A percentile compares a stretch with the other conserved stretches of the same genome.
Conservation (phyloP, 2,329 filamentous ascomycete species). For the Biscogniauxia marginata region DNA sequence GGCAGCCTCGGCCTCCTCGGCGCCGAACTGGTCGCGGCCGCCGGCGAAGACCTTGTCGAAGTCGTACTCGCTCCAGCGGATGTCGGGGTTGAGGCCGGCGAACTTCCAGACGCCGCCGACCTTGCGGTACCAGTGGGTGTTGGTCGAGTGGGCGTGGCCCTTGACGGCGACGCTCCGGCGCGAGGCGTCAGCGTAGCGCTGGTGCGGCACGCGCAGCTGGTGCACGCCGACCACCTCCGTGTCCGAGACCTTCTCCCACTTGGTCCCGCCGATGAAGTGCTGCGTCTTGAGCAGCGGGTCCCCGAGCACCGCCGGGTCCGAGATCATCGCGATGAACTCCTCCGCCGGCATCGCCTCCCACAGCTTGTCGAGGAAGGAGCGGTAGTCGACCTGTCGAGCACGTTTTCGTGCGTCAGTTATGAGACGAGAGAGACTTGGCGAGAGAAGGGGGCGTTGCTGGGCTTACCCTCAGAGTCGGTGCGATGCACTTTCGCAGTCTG, state of each 20-base stretch:
- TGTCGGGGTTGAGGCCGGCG: slow-evolving; percentile 53
- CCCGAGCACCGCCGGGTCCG: slow-evolving; percentile 55
- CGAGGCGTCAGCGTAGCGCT: slow-evolving; percentile 55
- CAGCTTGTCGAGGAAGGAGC: slow-evolving; percentile 56
- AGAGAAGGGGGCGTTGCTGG: not conserved
- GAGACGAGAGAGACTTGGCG: not conserved
- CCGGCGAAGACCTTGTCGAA: slow-evolving; percentile 54
- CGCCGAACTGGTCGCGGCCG: slow-evolving; percentile 39
- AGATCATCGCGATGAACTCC: slow-evolving; percentile 62
- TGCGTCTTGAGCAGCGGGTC: slow-evolving; percentile 63
- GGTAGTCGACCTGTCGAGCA: slow-evolving; percentile 64
- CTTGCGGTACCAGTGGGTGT: slow-evolving; percentile 58
- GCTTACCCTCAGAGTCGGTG: slow-evolving; percentile 53
- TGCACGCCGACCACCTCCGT: slow-evolving; percentile 60
- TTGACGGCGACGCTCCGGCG: slow-evolving; percentile 51
- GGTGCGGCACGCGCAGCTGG: slow-evolving; percentile 61
- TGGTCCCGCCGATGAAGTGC: slow-evolving; percentile 60
- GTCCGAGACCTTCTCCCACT: slow-evolving; percentile 57
- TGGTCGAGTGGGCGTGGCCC: slow-evolving; percentile 59
- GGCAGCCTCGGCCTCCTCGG: slow-evolving; percentile 8
- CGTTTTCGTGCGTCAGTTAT: slow-evolving; percentile 8
- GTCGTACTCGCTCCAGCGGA: slow-evolving; percentile 57
- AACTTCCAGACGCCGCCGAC: slow-evolving; percentile 62
- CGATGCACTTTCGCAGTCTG: slow-evolving; percentile 58
- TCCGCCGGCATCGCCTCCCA: slow-evolving; percentile 62